Conservation (phyloP, 139 green algal genomes). For the Mychonastes homosphaera region DNA sequence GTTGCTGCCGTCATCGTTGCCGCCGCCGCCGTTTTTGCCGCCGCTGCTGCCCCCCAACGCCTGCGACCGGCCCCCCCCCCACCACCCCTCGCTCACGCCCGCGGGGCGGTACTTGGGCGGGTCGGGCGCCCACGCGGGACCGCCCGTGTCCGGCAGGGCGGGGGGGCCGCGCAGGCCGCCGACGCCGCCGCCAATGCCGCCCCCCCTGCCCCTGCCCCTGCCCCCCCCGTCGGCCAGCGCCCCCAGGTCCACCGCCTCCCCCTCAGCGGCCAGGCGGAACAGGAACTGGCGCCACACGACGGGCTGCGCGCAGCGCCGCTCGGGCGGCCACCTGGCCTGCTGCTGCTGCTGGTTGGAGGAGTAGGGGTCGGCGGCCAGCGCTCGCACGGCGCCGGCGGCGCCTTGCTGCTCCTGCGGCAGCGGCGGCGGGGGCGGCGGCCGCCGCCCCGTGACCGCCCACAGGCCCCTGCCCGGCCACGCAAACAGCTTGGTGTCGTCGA, state of each 20-base stretch:
- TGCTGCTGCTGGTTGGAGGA: constrained; percentile 5
- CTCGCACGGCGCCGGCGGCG: not conserved
- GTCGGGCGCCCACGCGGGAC: no score
- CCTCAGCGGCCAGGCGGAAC: constrained; percentile 13
- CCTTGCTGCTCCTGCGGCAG: not conserved
- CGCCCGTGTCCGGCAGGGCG: no score
- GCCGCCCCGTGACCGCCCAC: constrained; percentile 15
- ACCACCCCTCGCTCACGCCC: no score
- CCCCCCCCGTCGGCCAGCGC: not conserved
- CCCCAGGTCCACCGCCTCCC: not conserved
- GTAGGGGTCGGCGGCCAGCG: not conserved
- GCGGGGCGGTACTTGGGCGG: no score
- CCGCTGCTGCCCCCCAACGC: no score
- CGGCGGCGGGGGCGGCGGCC: not conserved
- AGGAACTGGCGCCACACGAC: constrained; percentile 19
- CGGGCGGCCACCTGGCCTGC: not conserved
- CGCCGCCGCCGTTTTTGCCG: no score
- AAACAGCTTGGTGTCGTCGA: constrained; percentile 22
- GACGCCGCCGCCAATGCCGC: not conserved
- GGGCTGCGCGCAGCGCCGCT: constrained; percentile 11
- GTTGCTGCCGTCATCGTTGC: no score
- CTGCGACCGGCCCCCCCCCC: no score
- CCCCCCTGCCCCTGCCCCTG: not conserved
- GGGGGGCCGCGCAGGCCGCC: not conserved
- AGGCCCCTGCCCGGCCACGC: constrained; percentile 14